Evolutionary conservation across 140 eudicot genomes (phyloP).

Genomic region (Erigeron philadelphicus): DNA sequence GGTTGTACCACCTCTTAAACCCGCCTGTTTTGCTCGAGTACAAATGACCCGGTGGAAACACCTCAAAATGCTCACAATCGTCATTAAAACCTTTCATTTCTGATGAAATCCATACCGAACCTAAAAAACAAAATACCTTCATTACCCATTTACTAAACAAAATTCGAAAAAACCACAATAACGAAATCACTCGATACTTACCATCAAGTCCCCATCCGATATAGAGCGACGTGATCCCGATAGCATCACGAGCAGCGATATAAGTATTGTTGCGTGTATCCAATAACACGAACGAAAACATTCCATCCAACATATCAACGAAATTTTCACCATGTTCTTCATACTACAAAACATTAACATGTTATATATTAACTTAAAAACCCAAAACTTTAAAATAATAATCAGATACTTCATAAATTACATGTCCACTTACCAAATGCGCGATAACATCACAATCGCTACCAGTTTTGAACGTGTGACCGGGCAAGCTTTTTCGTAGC

Average conservation of each 20-base stretch:
- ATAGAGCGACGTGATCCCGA: constrained; percentile 72
- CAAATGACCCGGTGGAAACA: constrained; percentile 70
- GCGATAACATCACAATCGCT: constrained; percentile 87
- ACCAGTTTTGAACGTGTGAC: constrained; percentile 64
- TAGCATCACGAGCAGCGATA: constrained; percentile 75
- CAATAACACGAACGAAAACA: constrained; percentile 68
- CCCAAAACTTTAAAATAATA: neutral
- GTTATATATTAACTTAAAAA: neutral
- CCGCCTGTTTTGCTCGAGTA: constrained; percentile 54
- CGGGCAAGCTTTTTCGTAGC: constrained; percentile 41
- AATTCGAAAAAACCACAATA: neutral
- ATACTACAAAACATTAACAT: constrained; percentile 33
- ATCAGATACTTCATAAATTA: neutral
- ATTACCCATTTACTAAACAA: neutral
- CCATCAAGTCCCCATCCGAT: constrained; percentile 88
- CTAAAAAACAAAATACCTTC: constrained; percentile 24
- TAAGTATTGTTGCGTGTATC: constrained; percentile 61
- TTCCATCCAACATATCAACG: constrained; percentile 70
- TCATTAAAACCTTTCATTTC: constrained; percentile 68
- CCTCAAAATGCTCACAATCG: constrained; percentile 73
- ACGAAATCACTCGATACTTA: neutral
- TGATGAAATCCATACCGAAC: constrained; percentile 72
- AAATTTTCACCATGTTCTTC: constrained; percentile 74
- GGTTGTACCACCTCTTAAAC: constrained; percentile 31
- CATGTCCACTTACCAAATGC: constrained; percentile 51